Evolutionary conservation across 108 stramenopile species (phyloP), one percentile per base, ranked within the genome.

Genomic region (Fistulifera pelliculosa): DNA sequence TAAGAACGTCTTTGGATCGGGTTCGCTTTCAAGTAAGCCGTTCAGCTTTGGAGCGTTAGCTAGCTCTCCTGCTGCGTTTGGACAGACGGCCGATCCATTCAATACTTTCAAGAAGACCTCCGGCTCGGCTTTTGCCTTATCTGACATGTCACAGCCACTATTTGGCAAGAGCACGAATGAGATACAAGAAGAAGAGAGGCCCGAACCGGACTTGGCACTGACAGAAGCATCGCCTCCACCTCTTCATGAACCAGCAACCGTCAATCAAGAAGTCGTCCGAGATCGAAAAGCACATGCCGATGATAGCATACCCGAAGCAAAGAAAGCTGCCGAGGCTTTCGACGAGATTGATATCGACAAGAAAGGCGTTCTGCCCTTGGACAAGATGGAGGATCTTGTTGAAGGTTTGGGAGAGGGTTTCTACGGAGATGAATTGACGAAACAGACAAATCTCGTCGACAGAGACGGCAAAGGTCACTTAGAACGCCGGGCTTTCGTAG

Each of bases 391-490:
- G 52, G 71, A 62, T 13, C 38, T 93, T n/a, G 47, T 83, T 1
- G 87, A 85, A 31, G 80, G 74, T 27, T 57, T 90, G 31, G 86
- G 90, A 18, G 90, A 88, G 47, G 87, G 87, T 25, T 89, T 93
- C 57, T 69, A 85, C 63, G 92, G 92, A 1, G 85, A 85, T 17
- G 92, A 89, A 52, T 47, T 73, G 14, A 79, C 89, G 16, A 66
- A 55, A 10, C 87, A 93, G 60, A 56, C 84, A 0, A 49, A 53
- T 27, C n/a, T 77, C 7, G 63, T 87, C 11, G 86, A 84, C 45
- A 77, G 70, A 7, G 27, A 58, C 28, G 58, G 56, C 0, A 58
- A 64, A 26, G 84, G 84, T n/a, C 49, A 38, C 16, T 69, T 93
- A 8, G 48, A 58, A 1, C 63, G 69, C 12, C 41, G 40, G 6